Conservation (phyloP, 2,329 filamentous ascomycete genomes). For the Hypoxylon sp. region DNA sequence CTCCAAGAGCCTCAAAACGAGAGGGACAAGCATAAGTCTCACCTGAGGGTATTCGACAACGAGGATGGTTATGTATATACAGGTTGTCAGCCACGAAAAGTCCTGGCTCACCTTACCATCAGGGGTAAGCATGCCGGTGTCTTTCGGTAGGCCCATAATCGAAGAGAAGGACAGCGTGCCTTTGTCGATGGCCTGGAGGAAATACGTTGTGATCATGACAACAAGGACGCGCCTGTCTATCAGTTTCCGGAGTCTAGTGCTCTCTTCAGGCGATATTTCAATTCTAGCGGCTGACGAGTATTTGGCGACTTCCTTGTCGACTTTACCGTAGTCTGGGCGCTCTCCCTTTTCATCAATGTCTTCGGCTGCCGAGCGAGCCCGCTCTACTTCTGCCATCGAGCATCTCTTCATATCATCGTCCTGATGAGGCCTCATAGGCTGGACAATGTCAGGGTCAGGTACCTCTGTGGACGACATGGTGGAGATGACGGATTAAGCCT, state of each 20-base stretch:
- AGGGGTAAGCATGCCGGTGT: conserved; percentile 61
- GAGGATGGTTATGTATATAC: conserved; percentile 79
- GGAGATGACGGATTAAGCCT: neutral
- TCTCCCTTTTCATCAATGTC: conserved; percentile 62
- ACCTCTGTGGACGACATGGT: conserved; percentile 49
- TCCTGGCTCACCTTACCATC: conserved; percentile 56
- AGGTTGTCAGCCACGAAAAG: conserved; percentile 79
- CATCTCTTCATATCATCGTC: conserved; percentile 43
- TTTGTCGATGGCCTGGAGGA: conserved; percentile 77
- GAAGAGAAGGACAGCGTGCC: conserved; percentile 74
- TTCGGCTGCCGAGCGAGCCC: conserved; percentile 46
- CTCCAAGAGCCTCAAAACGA: neutral
- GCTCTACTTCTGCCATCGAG: conserved; percentile 51
- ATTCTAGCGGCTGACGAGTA: conserved; percentile 71
- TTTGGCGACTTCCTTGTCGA: conserved; percentile 78
- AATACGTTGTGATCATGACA: conserved; percentile 81
- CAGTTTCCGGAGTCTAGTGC: conserved; percentile 69
- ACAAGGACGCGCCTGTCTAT: conserved; percentile 76
- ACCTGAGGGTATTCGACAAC: conserved; percentile 77
- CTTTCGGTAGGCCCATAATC: conserved; percentile 70
- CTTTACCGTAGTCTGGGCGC: conserved; percentile 61
- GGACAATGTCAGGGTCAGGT: conserved; percentile 46
- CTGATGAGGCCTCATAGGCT: conserved; percentile 40
- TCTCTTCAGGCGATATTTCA: conserved; percentile 70
- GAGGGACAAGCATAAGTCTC: conserved; percentile 6